Conservation (phyloP, 345 rosid species). For the Aegle marmelos region DNA sequence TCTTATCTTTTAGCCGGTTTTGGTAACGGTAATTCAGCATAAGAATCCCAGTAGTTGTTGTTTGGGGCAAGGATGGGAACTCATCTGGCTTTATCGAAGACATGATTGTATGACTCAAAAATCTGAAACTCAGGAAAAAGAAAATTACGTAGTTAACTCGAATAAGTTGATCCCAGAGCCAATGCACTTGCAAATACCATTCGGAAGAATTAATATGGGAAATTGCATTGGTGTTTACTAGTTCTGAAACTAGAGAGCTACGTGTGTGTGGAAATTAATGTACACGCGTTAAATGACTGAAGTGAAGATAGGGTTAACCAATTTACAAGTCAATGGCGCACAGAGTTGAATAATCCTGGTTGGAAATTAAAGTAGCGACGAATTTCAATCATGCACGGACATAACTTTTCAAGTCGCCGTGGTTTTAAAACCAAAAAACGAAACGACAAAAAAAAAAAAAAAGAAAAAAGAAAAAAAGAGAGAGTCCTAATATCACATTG, state of each 20-base stretch:
- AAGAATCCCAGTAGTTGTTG: slow-evolving; percentile 24
- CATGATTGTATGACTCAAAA: background rate
- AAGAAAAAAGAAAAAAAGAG: no score
- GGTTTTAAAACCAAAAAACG: no score
- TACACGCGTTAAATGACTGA: background rate
- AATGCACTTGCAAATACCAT: no score
- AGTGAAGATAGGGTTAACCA: background rate
- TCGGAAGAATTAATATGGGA: no score
- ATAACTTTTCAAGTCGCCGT: no score
- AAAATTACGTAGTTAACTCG: no score
- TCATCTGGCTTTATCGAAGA: background rate
- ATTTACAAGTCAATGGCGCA: background rate
- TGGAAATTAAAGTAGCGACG: background rate
- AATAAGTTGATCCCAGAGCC: no score
- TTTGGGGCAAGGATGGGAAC: background rate
- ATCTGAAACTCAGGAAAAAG: background rate
- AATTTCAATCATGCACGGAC: no score
- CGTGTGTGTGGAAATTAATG: background rate
- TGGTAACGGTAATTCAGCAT: background rate
- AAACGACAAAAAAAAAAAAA: no score
- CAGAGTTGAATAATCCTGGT: background rate
- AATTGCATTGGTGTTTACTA: background rate
- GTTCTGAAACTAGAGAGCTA: background rate
- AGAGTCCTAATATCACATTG: no score
- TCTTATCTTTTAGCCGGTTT: background rate